phyloP scores from a whole-genome alignment of 2,329 filamentous ascomycete genomes.

The Acarospora socialis region DNA sequence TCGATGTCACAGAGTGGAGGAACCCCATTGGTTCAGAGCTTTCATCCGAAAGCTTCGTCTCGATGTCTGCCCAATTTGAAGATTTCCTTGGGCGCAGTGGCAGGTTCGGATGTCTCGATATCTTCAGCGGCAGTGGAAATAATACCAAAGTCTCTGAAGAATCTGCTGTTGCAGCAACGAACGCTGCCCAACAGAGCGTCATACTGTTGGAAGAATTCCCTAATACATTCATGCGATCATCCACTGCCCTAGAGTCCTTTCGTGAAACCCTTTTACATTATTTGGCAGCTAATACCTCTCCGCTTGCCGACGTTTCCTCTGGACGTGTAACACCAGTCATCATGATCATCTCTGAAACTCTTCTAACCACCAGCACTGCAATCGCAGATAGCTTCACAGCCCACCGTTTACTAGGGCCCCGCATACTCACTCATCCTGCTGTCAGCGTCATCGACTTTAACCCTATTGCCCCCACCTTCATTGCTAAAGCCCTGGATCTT shows the following conservation, averaged over 20 bases:
- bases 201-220: conserved; percentile 74
- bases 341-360: conserved; percentile 81
- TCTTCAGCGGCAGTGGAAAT: conserved; percentile 12
- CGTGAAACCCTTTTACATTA: conserved; percentile 62
- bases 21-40: conserved; percentile 57
- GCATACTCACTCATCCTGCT: conserved; percentile 68
- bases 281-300: conserved; percentile 51
- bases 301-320: conserved; percentile 32
- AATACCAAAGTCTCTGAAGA: conserved; percentile 5
- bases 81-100: conserved; percentile 77
- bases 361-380: conserved; percentile 71
- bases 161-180: conserved; percentile 2
- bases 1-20: conserved; percentile 77
- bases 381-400: conserved; percentile 85
- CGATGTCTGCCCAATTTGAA: conserved; percentile 69
- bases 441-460: conserved; percentile 84
- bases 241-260: conserved; percentile 53
- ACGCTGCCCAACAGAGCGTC: conserved; percentile 30
- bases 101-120: conserved; percentile 60
- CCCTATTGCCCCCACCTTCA: conserved; percentile 68
- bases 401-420: conserved; percentile 73
- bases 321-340: conserved; percentile 57
- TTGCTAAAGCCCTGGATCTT: conserved; percentile 70
- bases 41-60: conserved; percentile 48
- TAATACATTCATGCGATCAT: conserved; percentile 55